Evolutionary conservation across 2,329 filamentous ascomycete genomes (phyloP), one percentile per base, ranked within the genome.

Genomic region (Atkinsonella texensis): DNA sequence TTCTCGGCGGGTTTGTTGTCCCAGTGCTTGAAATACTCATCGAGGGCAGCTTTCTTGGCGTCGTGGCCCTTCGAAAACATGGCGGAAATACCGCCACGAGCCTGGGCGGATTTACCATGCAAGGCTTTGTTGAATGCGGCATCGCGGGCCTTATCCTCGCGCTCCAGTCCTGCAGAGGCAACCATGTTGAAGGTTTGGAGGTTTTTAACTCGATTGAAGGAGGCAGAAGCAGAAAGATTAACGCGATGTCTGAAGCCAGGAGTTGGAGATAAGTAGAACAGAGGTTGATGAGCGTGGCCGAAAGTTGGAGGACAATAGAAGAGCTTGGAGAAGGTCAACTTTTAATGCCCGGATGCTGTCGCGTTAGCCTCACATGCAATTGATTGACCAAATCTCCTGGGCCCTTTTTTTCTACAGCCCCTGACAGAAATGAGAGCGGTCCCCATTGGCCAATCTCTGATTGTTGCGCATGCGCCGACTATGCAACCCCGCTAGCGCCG

Each of bases 1-100:
- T 84, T 79, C 56, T 78, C 82, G 33, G 74, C 85, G 45, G 74
- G 70, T 72, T 94, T 89, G 74, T 91, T 85, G 69, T 95, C 89
- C 87, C 87, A 95, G 68, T 95, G 89, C 77, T 94, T 94, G 75
- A 95, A 95, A 73, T 95, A 95, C 68, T 94, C 87, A 64, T 93
- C 87, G 31, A 90, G 80, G 46, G 89, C 89, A 49, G 84, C 84
- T 67, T 89, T 81, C 65, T 94, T 87, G 8, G 89, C 88, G 32
- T 74, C 64, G 32, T 62, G 58, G 68, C 93, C 84, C 75, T 98
- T 98, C 66, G 77, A 76, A 63, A 95, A 75, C 83, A 96, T 90
- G 62, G 91, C 87, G 60, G 80, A 74, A 61, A 96, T 79, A 59
- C 88, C 87, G 63, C 85, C 87, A 52, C 76, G 71, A 44, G 81